Base-by-base conservation (phyloP, 805 yeast species). In the Candida anglica region DNA sequence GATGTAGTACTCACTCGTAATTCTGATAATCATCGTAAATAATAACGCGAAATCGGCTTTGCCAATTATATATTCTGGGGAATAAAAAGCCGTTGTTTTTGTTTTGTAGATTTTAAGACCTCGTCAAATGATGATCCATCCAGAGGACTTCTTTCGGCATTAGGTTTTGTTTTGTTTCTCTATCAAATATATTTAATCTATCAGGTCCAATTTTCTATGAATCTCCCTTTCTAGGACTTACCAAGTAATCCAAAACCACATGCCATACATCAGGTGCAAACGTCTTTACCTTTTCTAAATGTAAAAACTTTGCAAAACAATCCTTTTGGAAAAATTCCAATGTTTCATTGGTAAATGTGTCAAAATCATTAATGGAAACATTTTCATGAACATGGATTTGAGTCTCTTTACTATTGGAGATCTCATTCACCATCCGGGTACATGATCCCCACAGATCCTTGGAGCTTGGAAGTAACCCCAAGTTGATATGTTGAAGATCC, bases 221-320 rank as follows among this genome's bases (percentile, higher is more conserved):
- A n/a, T n/a, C n/a, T n/a, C n/a, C n/a, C n/a, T n/a, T n/a, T n/a
- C n/a, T n/a, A n/a, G n/a, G n/a, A n/a, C n/a, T n/a, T 13, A 21
- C 20, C 28, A 22, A 22, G 3, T 40, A 36, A 32, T 63, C 70
- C 13, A 56, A 41, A 4, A 85, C 84, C 2, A 84, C 61, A 45
- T 86, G 96, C 81, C 85, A 81, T 2, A 87, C 78, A 31, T 82
- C 91, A 0, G 96, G 96, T 0, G 95, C 94, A 66, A 79, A 86
- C 0, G 91, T 83, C 58, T 86, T 87, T 36, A 87, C 84, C 43
- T 64, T 73, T 41, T 83, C 86, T 7, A 80, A 39, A 39, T 75
- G 79, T 1, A 46, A 7, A 8, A 56, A 10, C 13, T 30, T 10
- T 13, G 33, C 14, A 14, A 4, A 15, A 8, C 33, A 32, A 18